Evolutionary conservation across 768 basidiomycete genomes (phyloP).

Genomic region (Hysterangium stoloniferum): DNA sequence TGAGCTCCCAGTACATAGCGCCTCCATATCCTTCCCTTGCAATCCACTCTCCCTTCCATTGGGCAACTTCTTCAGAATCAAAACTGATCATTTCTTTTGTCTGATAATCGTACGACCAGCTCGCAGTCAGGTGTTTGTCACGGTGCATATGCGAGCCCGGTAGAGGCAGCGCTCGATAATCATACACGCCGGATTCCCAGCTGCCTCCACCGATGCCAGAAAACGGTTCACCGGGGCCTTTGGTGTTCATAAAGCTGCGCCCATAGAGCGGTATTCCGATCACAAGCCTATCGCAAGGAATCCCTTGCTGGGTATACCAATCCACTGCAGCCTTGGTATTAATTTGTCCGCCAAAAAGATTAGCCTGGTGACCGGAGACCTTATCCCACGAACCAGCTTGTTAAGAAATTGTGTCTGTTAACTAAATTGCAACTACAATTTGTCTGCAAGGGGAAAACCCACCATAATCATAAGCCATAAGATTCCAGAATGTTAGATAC

Average conservation of each 20-base stretch:
- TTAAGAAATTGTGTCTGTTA: slow-evolving; percentile 2
- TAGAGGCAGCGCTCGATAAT: slow-evolving; percentile 84
- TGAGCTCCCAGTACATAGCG: slow-evolving; percentile 92
- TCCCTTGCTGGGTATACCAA: slow-evolving; percentile 65
- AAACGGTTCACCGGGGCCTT: slow-evolving; percentile 74
- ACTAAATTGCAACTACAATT: not conserved
- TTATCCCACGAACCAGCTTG: slow-evolving; percentile 39
- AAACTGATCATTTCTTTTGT: slow-evolving; percentile 79
- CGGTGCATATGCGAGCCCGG: slow-evolving; percentile 57
- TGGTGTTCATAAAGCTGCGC: slow-evolving; percentile 78
- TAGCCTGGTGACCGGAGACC: slow-evolving; percentile 64
- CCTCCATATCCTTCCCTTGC: slow-evolving; percentile 70
- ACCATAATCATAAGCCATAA: slow-evolving; percentile 85
- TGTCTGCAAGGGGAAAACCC: not conserved
- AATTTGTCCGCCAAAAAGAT: slow-evolving; percentile 61
- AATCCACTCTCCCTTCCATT: slow-evolving; percentile 78
- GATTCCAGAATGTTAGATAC: slow-evolving; percentile 91
- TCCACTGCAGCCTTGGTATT: slow-evolving; percentile 57
- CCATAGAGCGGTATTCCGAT: slow-evolving; percentile 93
- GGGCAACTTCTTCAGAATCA: slow-evolving; percentile 61
- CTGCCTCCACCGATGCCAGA: slow-evolving; percentile 78
- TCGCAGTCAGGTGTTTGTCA: slow-evolving; percentile 63
- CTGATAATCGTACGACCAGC: slow-evolving; percentile 74
- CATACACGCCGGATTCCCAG: slow-evolving; percentile 90
- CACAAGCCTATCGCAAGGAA: slow-evolving; percentile 72